Evolutionary conservation across 257 asterid genomes (phyloP).

Genomic region (Fraxinus anomala): DNA sequence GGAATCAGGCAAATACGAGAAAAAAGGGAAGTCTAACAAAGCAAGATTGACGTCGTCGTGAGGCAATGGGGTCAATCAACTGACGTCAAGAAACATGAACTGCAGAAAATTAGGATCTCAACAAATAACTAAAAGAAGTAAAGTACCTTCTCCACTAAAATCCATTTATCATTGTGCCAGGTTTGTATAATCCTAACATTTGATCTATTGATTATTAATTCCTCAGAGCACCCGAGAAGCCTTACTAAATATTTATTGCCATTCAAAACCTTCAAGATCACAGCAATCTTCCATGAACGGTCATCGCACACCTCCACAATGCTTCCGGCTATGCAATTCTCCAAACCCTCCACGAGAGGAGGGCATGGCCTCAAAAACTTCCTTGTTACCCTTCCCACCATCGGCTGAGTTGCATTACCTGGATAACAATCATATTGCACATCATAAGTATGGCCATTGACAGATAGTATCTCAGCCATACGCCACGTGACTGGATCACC

Average conservation of each 20-base stretch:
- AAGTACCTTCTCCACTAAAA: conserved; percentile 55
- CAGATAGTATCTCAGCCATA: conserved; percentile 54
- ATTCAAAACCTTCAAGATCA: conserved; percentile 45
- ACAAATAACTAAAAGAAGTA: conserved; percentile 10
- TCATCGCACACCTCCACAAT: conserved; percentile 66
- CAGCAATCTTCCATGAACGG: conserved; percentile 65
- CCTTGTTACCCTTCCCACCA: conserved; percentile 53
- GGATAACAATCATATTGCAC: conserved; percentile 49
- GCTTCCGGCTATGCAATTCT: conserved; percentile 53
- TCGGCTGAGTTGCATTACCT: conserved; percentile 31
- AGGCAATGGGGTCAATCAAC: too few relatives aligned
- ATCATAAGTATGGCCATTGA: conserved; percentile 52
- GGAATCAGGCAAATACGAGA: conserved; percentile 10
- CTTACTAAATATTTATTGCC: conserved; percentile 52
- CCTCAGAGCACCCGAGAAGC: conserved; percentile 56
- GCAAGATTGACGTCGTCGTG: too few relatives aligned
- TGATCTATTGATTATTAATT: conserved; percentile 42
- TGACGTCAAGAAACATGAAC: background rate
- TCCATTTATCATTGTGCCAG: conserved; percentile 68
- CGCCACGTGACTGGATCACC: conserved; percentile 57
- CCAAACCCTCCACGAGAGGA: conserved; percentile 38
- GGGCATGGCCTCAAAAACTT: conserved; percentile 63
- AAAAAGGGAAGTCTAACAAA: conserved; percentile 7
- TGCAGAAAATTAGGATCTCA: background rate
- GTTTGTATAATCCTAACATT: conserved; percentile 56